Conservation (phyloP, 2,329 filamentous ascomycete genomes). For the Aureobasidium sp. region DNA sequence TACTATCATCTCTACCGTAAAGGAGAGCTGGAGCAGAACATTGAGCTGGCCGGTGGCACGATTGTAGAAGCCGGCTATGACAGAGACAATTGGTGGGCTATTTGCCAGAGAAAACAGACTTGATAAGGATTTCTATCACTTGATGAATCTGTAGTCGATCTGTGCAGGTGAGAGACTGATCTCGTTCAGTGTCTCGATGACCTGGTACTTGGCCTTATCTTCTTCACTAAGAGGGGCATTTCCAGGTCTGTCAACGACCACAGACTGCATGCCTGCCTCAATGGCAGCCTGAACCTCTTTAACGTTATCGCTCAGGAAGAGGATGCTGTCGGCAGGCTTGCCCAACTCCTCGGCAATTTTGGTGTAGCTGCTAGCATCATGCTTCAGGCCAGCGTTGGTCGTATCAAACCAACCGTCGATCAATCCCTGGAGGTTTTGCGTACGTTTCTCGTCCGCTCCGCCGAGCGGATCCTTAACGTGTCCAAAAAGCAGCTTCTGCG, state of each 20-base stretch:
- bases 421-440: conserved; percentile 51
- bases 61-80: conserved; percentile 83
- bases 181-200: conserved; percentile 21
- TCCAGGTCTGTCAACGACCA: conserved; percentile 54
- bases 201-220: conserved; percentile 30
- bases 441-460: conserved; percentile 39
- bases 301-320: conserved; percentile 79
- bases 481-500: conserved; percentile 72
- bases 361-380: conserved; percentile 58
- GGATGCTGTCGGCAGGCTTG: conserved; percentile 48
- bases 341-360: conserved; percentile 52
- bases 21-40: conserved; percentile 78
- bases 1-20: conserved; percentile 92
- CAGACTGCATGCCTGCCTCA: conserved; percentile 35
- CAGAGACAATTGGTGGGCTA: conserved; percentile 97
- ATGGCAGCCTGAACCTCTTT: conserved; percentile 45
- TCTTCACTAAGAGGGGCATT: conserved; percentile 57
- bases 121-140: conserved; percentile 14
- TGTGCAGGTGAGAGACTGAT: conserved; percentile 18
- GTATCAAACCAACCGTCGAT: conserved; percentile 71
- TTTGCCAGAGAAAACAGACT: conserved; percentile 36
- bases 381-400: conserved; percentile 70
- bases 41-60: conserved; percentile 64
- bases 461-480: conserved; percentile 37
- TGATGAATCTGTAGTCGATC: conserved; percentile 15